Evolutionary conservation across 768 basidiomycete species (phyloP), one percentile per base, ranked within the genome.

Genomic region (Postia placenta): DNA sequence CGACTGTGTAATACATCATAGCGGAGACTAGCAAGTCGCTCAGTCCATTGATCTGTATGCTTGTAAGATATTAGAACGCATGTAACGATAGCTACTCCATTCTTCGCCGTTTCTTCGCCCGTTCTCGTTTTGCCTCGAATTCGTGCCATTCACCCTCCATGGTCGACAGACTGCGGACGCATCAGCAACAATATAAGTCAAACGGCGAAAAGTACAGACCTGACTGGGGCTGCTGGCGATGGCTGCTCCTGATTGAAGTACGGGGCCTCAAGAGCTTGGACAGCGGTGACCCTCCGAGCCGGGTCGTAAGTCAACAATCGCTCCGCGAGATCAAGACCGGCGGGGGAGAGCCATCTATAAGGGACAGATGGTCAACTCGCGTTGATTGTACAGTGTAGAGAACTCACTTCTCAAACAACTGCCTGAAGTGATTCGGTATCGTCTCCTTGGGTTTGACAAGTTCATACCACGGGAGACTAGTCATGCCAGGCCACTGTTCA

Each of bases 61-160:
- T 30, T 52, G 47, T 41, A 55, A 37, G 42, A 49, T 24, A 59
- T 46, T 64, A 65, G 59, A 60, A 51, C 49, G 49, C 51, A 56
- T 60, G 54, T 49, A 54, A 50, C 24, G 51, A 56, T 40, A 39
- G 41, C 43, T 27, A 37, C 50, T 82, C 85, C 54, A 74, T 73
- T 74, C 78, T 85, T 69, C 78, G 78, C 64, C 81, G 75, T 67
- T 87, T 86, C 70, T 82, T 88, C 50, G 86, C 85, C 35, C 91
- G 78, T 69, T 97, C 92, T 49, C 84, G 77, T 67, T 97, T 99
- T 11, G 91, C 89, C 65, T 97, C 94, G 54, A 94, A 75, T 66
- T 99, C 96, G 67, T 99, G 96, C 90, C 94, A 97, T 65, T 98
- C 96, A 39, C 96, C 95, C 63, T 91, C 82, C 36, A 96, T 68